These are phyloP conservation scores for Carnegiea gigantea DNA, from an alignment of 179 eudicot genomes.

Conservation along the genomic window DNA sequence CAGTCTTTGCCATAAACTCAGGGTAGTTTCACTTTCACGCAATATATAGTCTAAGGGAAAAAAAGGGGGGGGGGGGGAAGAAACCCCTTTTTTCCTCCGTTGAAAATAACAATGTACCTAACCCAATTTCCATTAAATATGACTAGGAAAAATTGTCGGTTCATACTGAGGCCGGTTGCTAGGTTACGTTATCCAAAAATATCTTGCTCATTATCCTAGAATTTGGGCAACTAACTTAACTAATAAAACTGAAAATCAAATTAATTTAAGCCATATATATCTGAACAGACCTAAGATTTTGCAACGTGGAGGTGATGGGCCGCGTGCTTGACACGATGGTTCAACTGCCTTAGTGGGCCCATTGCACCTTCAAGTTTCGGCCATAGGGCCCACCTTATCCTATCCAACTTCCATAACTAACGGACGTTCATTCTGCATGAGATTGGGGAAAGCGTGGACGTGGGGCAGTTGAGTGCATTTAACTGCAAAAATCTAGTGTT, in stretches of 20 bases:
- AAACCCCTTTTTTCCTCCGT: neutral
- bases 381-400: constrained; percentile 1
- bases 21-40: neutral
- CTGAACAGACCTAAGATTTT: neutral
- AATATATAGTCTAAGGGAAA: too few relatives aligned
- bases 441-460: neutral
- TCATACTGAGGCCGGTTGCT: constrained; percentile 21
- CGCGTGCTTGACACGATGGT: constrained; percentile 16
- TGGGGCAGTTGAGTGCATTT: neutral
- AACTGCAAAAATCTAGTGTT: neutral
- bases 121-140: constrained; percentile 19
- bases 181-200: constrained; percentile 9
- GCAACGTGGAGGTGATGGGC: constrained; percentile 8
- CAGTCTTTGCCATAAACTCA: neutral
- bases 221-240: constrained; percentile 34
- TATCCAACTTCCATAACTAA: constrained; percentile 32
- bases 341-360: constrained; percentile 18
- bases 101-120: constrained; percentile 11
- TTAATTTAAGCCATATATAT: neutral
- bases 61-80: too few relatives aligned
- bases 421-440: neutral
- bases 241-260: constrained; percentile 15
- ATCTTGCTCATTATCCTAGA: constrained; percentile 22
- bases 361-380: neutral
- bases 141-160: constrained; percentile 11